These are phyloP conservation scores for Henningerozyma blattae DNA, from an alignment of 805 yeast genomes.

Conservation along the genomic window DNA sequence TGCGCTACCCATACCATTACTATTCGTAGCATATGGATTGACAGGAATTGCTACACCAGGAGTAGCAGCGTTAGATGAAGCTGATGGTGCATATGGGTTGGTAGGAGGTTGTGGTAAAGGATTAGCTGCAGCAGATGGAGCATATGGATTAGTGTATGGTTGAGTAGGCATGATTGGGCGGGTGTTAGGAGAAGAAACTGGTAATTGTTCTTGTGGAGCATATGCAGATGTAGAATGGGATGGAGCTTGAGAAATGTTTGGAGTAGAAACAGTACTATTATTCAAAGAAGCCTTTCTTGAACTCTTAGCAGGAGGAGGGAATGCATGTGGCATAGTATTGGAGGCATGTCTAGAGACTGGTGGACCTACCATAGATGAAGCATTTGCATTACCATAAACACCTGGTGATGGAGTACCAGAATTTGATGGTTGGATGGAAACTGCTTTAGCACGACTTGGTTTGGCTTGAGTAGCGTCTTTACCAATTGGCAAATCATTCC, in stretches of 20 bases:
- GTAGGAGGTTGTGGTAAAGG: slow-evolving; percentile 1
- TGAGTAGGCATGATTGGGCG: no score
- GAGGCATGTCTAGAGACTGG: slow-evolving; percentile 19
- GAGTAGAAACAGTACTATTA: background rate
- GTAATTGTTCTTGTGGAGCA: background rate
- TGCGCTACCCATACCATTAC: slow-evolving; percentile 4
- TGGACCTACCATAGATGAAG: slow-evolving; percentile 14
- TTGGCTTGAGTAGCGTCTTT: slow-evolving; percentile 14
- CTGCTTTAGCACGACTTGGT: slow-evolving; percentile 24
- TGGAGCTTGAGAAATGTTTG: slow-evolving; percentile 1
- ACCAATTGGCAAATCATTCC: slow-evolving; percentile 26
- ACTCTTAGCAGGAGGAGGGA: slow-evolving; percentile 13
- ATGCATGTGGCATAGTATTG: slow-evolving; percentile 6
- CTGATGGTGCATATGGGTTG: slow-evolving; percentile 21
- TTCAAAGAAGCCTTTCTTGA: background rate
- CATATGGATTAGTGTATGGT: slow-evolving; percentile 12
- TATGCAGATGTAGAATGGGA: slow-evolving; percentile 1
- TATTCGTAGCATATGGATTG: slow-evolving; percentile 31
- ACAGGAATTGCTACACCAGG: slow-evolving; percentile 16
- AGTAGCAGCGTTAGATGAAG: slow-evolving; percentile 21
- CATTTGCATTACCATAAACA: slow-evolving; percentile 2
- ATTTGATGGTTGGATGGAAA: slow-evolving; percentile 26
- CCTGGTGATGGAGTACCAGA: slow-evolving; percentile 7
- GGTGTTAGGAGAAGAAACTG: slow-evolving; percentile 1
- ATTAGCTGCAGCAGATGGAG: slow-evolving; percentile 5